These are phyloP conservation scores for Ceratobasidium theobromae DNA, from an alignment of 1,284 basidiomycete genomes.

Conservation along the genomic window DNA sequence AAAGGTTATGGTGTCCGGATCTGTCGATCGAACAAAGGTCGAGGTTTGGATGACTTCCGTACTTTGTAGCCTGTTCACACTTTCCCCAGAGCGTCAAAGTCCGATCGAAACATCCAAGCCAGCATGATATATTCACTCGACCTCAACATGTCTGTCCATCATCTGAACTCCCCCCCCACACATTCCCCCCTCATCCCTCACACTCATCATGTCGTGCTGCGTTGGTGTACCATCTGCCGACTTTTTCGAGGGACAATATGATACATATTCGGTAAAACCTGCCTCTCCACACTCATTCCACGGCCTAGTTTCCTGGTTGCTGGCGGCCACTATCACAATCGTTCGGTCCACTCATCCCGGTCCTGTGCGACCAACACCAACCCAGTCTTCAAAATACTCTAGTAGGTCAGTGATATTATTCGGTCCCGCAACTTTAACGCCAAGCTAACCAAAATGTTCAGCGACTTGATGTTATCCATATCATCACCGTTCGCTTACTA, in stretches of 20 bases:
- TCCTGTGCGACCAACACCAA: background rate
- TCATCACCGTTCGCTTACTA: conserved; percentile 13
- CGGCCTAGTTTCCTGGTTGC: conserved; percentile 18
- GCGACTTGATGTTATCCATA: conserved; percentile 14
- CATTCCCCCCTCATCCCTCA: conserved; percentile 16
- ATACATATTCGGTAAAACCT: background rate
- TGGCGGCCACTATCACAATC: conserved; percentile 18
- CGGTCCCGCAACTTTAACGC: background rate
- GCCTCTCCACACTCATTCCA: background rate
- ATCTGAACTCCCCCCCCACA: conserved; percentile 7
- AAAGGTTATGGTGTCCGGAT: conserved; percentile 6
- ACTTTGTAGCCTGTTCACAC: background rate
- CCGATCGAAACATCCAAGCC: background rate
- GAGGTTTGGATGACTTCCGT: background rate
- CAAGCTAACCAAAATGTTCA: background rate
- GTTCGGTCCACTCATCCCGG: background rate
- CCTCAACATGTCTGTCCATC: conserved; percentile 9
- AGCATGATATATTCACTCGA: conserved; percentile 16
- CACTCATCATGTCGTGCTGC: conserved; percentile 15
- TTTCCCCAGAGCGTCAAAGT: background rate
- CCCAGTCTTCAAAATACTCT: background rate
- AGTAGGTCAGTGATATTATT: conserved; percentile 8
- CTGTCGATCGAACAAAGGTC: background rate
- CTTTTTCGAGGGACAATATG: conserved; percentile 1
- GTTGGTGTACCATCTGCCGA: background rate